A percentile compares a stretch with the other conserved stretches of the same genome.
Evolutionary conservation across 768 basidiomycete genomes (phyloP).

Genomic region (Daedaleopsis sinensis): DNA sequence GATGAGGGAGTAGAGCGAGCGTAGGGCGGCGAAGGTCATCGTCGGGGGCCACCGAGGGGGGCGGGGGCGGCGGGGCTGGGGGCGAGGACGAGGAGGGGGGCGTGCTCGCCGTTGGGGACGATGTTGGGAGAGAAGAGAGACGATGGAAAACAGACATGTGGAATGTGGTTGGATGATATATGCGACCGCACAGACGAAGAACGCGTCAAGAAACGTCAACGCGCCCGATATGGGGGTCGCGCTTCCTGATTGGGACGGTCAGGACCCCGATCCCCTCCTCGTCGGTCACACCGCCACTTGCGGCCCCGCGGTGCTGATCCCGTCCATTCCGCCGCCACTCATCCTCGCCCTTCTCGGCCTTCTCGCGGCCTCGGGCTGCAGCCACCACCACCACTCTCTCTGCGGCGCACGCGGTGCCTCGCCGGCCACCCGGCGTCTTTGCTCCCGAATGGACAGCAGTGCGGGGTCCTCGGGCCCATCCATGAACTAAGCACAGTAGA

Average conservation of each 20-base stretch:
- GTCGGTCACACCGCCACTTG: conserved; percentile 8
- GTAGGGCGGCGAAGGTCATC: conserved; percentile 64
- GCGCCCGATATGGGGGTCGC: background rate
- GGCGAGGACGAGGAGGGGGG: background rate
- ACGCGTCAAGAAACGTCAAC: background rate
- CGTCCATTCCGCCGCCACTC: background rate
- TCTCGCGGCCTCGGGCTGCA: background rate
- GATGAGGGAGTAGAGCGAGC: conserved; percentile 65
- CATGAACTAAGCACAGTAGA: no score
- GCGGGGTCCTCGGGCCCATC: no score
- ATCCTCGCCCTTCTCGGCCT: background rate
- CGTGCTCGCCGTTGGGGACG: background rate
- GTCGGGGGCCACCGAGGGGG: conserved; percentile 1
- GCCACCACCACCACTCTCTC: no score
- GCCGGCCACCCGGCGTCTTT: no score
- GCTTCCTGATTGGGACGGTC: conserved; percentile 3
- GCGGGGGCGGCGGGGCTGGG: background rate
- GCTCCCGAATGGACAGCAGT: no score
- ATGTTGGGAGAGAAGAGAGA: background rate
- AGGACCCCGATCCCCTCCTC: conserved; percentile 17
- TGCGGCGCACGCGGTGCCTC: no score
- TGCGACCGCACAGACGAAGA: conserved; percentile 3
- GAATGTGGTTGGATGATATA: conserved; percentile 2
- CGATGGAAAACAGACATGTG: background rate
- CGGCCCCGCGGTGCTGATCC: background rate